A percentile compares a stretch with the other conserved stretches of the same genome.
Conservation (phyloP, 768 basidiomycete species). For the Pleurotus giganteus region DNA sequence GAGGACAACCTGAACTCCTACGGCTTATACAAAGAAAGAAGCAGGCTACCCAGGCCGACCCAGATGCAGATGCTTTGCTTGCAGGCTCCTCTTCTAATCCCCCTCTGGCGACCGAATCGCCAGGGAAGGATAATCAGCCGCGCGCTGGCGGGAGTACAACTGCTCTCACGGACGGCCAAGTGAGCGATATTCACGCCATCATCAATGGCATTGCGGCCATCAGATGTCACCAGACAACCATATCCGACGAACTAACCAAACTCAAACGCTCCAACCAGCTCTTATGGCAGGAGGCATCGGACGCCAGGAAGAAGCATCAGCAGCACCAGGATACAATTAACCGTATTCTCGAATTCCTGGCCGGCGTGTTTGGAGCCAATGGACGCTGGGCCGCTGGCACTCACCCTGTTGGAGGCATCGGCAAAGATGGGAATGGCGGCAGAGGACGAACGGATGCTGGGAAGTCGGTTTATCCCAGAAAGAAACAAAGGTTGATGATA, state of each 20-base stretch:
- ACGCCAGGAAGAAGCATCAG: constrained; percentile 73
- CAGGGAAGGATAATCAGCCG: constrained; percentile 11
- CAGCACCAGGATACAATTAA: constrained; percentile 96
- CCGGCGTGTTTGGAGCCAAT: constrained; percentile 83
- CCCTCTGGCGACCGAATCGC: constrained; percentile 18
- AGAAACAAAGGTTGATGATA: constrained; percentile 65
- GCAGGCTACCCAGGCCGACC: too few relatives aligned
- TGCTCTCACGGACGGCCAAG: constrained; percentile 41
- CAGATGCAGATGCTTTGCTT: constrained; percentile 21
- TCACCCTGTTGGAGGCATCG: constrained; percentile 32
- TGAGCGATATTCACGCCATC: constrained; percentile 74
- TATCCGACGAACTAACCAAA: constrained; percentile 83
- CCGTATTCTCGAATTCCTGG: constrained; percentile 89
- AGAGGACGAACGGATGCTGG: constrained; percentile 26
- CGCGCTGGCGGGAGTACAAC: too few relatives aligned
- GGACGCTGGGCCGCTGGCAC: too few relatives aligned
- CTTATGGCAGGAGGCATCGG: constrained; percentile 86
- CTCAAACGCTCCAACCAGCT: constrained; percentile 83
- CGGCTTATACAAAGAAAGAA: constrained; percentile 88
- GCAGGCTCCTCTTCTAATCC: constrained; percentile 7
- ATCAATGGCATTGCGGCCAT: constrained; percentile 83
- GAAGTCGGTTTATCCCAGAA: constrained; percentile 52
- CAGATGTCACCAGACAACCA: constrained; percentile 85
- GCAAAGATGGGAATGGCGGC: constrained; percentile 37
- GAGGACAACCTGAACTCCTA: constrained; percentile 87